These are phyloP conservation scores for Volvox carteri DNA, from an alignment of 163 green algal species.

Conservation along the genomic window DNA sequence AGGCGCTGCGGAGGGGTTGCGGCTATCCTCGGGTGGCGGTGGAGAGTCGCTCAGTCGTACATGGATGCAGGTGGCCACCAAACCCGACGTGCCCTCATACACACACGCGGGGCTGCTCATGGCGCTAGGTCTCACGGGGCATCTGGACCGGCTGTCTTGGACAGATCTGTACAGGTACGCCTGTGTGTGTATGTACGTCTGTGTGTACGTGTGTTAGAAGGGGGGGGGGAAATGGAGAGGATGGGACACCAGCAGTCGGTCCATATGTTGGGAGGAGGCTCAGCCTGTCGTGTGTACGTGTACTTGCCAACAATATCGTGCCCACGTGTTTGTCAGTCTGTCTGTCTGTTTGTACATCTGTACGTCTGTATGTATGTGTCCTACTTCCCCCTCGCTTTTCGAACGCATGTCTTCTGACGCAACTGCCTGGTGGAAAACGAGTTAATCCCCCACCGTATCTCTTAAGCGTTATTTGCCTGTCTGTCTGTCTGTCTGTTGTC, in stretches of 20 bases:
- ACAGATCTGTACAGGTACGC: conserved; percentile 73
- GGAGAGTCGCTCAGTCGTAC: conserved; percentile 40
- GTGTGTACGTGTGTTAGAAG: not conserved
- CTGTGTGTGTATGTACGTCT: not conserved
- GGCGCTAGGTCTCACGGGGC: conserved; percentile 90
- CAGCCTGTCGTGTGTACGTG: too few species aligned
- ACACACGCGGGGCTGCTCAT: conserved; percentile 92
- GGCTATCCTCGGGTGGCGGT: conserved; percentile 22
- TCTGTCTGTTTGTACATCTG: too few species aligned
- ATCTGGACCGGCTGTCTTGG: conserved; percentile 65
- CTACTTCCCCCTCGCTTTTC: too few species aligned
- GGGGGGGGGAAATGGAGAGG: not conserved
- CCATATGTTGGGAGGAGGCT: too few species aligned
- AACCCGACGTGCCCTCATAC: conserved; percentile 78
- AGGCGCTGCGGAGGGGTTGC: conserved; percentile 49
- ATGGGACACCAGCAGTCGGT: too few species aligned
- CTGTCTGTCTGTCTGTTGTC: too few species aligned
- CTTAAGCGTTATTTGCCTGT: too few species aligned
- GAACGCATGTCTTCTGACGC: too few species aligned
- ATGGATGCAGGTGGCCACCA: conserved; percentile 52
- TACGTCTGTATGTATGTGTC: too few species aligned
- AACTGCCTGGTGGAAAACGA: too few species aligned
- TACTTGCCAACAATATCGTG: too few species aligned
- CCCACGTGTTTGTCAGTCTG: too few species aligned
- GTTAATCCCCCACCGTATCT: not conserved